Conservation (phyloP, 257 asterid genomes). For the Oldenlandia corymbosa region DNA sequence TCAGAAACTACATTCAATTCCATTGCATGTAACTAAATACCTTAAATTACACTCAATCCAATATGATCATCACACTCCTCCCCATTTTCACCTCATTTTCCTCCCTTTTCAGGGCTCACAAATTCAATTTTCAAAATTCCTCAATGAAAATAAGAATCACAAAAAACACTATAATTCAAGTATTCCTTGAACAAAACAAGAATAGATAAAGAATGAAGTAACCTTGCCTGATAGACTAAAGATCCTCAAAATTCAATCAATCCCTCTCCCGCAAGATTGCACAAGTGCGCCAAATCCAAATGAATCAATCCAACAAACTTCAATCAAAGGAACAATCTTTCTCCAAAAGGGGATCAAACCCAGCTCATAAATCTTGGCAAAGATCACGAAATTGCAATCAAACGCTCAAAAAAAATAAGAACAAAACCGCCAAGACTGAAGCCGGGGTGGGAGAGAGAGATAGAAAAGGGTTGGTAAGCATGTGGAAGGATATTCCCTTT, state of each 20-base stretch:
- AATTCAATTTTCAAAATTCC: slow-evolving; percentile 1
- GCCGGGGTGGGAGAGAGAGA: neutral
- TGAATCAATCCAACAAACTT: neutral
- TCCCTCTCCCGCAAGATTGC: neutral
- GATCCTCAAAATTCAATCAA: slow-evolving; percentile 8
- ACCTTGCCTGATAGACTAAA: slow-evolving; percentile 10
- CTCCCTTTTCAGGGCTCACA: neutral
- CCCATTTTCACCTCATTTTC: neutral
- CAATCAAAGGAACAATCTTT: neutral
- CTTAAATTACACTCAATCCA: neutral
- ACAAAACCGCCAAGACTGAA: slow-evolving; percentile 50
- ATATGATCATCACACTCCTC: neutral
- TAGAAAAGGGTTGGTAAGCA: slow-evolving; percentile 17
- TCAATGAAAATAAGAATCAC: slow-evolving; percentile 21
- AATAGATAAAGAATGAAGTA: slow-evolving; percentile 2
- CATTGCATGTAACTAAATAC: slow-evolving; percentile 9
- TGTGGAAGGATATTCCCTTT: slow-evolving; percentile 57
- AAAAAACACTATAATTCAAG: slow-evolving; percentile 17
- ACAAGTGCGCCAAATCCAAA: slow-evolving; percentile 10
- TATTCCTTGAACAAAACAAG: slow-evolving; percentile 8
- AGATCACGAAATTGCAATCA: slow-evolving; percentile 25
- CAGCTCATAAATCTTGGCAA: slow-evolving; percentile 35
- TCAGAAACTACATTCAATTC: slow-evolving; percentile 6
- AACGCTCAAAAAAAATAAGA: slow-evolving; percentile 43
- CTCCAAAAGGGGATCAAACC: slow-evolving; percentile 19